A percentile compares a stretch with the other conserved stretches of the same genome.
These are phyloP conservation scores for Colletotrichum somersetense DNA, from an alignment of 2,329 filamentous ascomycete genomes.

Conservation along the genomic window DNA sequence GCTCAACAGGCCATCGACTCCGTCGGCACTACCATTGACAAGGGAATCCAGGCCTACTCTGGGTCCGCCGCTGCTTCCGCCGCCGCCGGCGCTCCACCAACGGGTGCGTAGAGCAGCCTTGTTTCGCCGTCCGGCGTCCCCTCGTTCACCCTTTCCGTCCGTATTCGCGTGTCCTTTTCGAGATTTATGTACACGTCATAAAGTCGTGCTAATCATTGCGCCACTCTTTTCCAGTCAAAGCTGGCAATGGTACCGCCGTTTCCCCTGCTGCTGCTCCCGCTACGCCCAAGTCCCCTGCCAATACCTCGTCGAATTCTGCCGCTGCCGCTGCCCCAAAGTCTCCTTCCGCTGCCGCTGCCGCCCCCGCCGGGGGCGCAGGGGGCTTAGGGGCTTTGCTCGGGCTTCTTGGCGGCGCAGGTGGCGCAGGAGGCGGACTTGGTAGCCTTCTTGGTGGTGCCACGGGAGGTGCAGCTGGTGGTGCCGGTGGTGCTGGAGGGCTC, in stretches of 20 bases:
- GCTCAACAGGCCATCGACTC: conserved; percentile 45
- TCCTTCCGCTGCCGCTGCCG: not conserved
- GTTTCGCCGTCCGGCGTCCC: conserved; percentile 23
- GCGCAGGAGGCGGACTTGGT: conserved; percentile 7
- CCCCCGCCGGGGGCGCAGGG: not conserved
- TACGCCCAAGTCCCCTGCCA: conserved; percentile 3
- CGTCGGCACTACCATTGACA: conserved; percentile 44
- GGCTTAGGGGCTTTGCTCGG: conserved; percentile 19
- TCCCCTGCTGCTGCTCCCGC: conserved; percentile 22
- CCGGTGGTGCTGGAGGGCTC: conserved; percentile 4
- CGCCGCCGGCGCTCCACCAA: not conserved
- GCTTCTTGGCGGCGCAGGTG: conserved; percentile 17
- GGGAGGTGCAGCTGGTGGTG: conserved; percentile 21
- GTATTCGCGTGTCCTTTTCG: not conserved
- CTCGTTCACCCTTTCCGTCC: conserved; percentile 1
- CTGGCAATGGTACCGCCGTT: conserved; percentile 18
- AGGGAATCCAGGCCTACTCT: conserved; percentile 42
- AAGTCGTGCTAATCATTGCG: conserved; percentile 24
- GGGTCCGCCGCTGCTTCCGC: conserved; percentile 9
- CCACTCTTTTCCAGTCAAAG: conserved; percentile 15
- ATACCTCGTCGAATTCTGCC: not conserved
- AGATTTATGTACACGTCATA: not conserved
- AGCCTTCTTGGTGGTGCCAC: conserved; percentile 18
- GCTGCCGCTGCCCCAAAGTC: not conserved
- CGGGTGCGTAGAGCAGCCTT: conserved; percentile 34